Percentiles rank a stretch among this genome's conserved stretches.
Conservation (phyloP, 108 stramenopile species). For the Cylindrotheca fusiformis region DNA sequence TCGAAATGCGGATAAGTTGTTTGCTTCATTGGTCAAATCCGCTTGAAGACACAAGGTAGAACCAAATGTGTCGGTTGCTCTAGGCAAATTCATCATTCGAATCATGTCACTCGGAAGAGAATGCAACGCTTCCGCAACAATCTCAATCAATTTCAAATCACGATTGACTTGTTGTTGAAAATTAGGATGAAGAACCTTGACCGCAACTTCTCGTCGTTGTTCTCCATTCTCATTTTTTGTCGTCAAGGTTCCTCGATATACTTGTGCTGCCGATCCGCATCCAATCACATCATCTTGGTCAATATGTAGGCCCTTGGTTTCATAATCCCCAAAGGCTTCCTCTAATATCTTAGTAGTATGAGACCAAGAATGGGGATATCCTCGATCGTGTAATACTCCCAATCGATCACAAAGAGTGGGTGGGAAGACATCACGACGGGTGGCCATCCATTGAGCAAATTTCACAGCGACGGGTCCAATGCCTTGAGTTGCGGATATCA, state of each 20-base stretch:
- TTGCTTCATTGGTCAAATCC: slow-evolving; percentile 74
- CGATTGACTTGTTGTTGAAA: slow-evolving; percentile 56
- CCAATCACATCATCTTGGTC: slow-evolving; percentile 59
- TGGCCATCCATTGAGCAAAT: slow-evolving; percentile 88
- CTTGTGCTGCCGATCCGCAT: slow-evolving; percentile 89
- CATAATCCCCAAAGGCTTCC: slow-evolving; percentile 77
- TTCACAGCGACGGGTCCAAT: slow-evolving; percentile 86
- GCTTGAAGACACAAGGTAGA: slow-evolving; percentile 66
- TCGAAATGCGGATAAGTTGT: slow-evolving; percentile 61
- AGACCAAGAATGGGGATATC: slow-evolving; percentile 62
- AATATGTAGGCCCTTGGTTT: slow-evolving; percentile 49
- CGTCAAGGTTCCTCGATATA: slow-evolving; percentile 64
- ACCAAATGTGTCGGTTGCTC: slow-evolving; percentile 72
- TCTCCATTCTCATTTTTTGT: slow-evolving; percentile 17
- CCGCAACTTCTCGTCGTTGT: slow-evolving; percentile 44
- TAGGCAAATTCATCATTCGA: slow-evolving; percentile 71
- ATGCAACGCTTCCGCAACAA: slow-evolving; percentile 63
- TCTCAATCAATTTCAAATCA: slow-evolving; percentile 68
- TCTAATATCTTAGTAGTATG: slow-evolving; percentile 57
- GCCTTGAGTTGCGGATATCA: slow-evolving; percentile 54
- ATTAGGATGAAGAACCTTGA: slow-evolving; percentile 86
- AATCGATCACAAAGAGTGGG: slow-evolving; percentile 66
- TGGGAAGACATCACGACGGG: slow-evolving; percentile 87
- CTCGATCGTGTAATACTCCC: slow-evolving; percentile 60
- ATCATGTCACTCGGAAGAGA: slow-evolving; percentile 54